These are phyloP conservation scores for Ustilago trichophora DNA, from an alignment of 1,284 basidiomycete genomes.

Conservation along the genomic window DNA sequence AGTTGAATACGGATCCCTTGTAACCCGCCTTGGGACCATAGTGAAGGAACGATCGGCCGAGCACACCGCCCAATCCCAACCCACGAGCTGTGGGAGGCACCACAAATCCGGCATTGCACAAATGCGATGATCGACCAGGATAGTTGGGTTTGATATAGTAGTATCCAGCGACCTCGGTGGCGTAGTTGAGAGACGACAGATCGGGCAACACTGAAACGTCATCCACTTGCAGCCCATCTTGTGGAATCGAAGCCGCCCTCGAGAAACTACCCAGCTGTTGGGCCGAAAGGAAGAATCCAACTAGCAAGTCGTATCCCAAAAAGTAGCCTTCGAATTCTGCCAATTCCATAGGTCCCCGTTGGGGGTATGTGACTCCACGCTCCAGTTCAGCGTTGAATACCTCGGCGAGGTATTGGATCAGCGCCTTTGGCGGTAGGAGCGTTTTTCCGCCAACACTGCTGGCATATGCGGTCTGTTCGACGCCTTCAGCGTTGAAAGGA, in stretches of 20 bases:
- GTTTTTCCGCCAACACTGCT: not conserved
- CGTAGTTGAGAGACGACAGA: conserved; percentile 16
- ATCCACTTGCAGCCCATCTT: conserved; percentile 9
- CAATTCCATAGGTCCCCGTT: conserved; percentile 39
- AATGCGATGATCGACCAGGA: conserved; percentile 84
- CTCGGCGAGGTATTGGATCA: conserved; percentile 31
- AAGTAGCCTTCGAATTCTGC: conserved; percentile 52
- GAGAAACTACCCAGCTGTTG: conserved; percentile 1
- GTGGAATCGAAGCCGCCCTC: not conserved
- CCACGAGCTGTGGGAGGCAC: conserved; percentile 77
- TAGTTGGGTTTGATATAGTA: conserved; percentile 70
- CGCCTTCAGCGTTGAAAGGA: conserved; percentile 38
- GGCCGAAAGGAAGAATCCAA: conserved; percentile 39
- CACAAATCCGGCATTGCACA: conserved; percentile 90
- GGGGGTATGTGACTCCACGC: conserved; percentile 52
- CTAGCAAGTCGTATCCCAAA: conserved; percentile 42
- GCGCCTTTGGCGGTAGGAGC: conserved; percentile 11
- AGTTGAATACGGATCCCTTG: conserved; percentile 88
- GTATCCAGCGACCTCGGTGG: conserved; percentile 73
- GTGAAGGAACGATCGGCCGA: conserved; percentile 82
- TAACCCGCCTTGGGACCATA: conserved; percentile 76
- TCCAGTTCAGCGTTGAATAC: conserved; percentile 54
- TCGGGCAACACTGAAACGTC: conserved; percentile 6
- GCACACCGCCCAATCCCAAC: conserved; percentile 76
- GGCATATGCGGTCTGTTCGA: conserved; percentile 9